A percentile compares a stretch with the other conserved stretches of the same genome.
Conservation (phyloP, 768 basidiomycete genomes). For the Grammothele lineata region DNA sequence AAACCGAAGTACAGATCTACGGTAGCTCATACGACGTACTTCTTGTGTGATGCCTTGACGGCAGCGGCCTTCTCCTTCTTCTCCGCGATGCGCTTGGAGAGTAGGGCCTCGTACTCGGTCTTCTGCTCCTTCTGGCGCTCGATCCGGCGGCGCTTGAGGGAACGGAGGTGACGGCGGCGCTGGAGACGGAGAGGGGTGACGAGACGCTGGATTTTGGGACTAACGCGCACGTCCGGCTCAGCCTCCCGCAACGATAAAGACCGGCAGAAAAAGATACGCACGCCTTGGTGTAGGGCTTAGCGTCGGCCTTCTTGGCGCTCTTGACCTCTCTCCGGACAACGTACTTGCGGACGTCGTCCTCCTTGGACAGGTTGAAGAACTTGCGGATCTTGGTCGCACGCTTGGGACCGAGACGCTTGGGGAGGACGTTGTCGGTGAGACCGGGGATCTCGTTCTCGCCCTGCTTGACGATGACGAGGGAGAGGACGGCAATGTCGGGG, state of each 20-base stretch:
- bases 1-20: neutral
- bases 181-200: constrained; percentile 95
- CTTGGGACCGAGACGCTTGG: constrained; percentile 97
- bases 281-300: constrained; percentile 97
- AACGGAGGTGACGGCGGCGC: constrained; percentile 87
- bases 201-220: constrained; percentile 95
- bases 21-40: constrained; percentile 34
- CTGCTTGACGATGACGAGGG: constrained; percentile 93
- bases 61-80: constrained; percentile 90
- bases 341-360: constrained; percentile 98
- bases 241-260: neutral
- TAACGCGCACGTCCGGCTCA: no score
- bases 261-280: constrained; percentile 37
- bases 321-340: constrained; percentile 90
- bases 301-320: constrained; percentile 81
- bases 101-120: constrained; percentile 80
- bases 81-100: constrained; percentile 89
- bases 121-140: constrained; percentile 95
- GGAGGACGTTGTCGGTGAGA: constrained; percentile 86
- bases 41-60: constrained; percentile 80
- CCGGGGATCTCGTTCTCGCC: constrained; percentile 88
- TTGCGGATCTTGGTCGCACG: constrained; percentile 93
- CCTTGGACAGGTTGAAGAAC: constrained; percentile 97
- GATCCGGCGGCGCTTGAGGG: constrained; percentile 83
- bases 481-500: constrained; percentile 92